Evolutionary conservation across 176 grass and related monocot genomes (phyloP).

Genomic region (Elaeis guineensis): DNA sequence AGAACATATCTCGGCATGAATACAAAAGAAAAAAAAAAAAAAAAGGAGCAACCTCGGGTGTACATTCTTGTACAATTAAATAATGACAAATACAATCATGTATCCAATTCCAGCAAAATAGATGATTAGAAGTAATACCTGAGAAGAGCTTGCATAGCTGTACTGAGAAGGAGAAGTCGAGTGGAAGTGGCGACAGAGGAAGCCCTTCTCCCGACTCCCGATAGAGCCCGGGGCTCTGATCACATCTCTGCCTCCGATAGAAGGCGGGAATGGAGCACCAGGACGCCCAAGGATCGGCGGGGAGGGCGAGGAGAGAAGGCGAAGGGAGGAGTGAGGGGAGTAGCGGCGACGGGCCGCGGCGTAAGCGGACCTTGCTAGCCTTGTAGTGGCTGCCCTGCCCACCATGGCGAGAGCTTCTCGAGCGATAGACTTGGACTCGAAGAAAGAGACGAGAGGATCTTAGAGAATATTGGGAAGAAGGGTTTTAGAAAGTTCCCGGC

Average conservation of each 20-base stretch:
- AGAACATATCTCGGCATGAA: no score
- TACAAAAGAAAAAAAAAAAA: no score
- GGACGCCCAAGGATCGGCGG: slow-evolving; percentile 1
- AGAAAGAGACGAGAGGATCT: no score
- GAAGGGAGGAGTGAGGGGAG: not conserved
- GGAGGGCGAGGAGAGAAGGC: slow-evolving; percentile 7
- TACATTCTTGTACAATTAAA: no score
- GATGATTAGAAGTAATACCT: slow-evolving; percentile 8
- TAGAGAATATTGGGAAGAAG: no score
- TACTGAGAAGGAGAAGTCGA: slow-evolving; percentile 23
- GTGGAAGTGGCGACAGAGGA: slow-evolving; percentile 30
- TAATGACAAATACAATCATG: not conserved
- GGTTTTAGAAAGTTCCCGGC: no score
- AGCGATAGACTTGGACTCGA: no score
- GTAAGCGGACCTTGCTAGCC: slow-evolving; percentile 30
- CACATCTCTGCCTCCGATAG: not conserved
- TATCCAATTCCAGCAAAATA: not conserved
- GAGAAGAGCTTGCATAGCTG: slow-evolving; percentile 26
- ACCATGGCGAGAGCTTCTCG: not conserved
- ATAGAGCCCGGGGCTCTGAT: slow-evolving; percentile 3
- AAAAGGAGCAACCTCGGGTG: no score
- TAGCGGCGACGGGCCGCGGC: slow-evolving; percentile 13
- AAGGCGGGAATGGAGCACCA: slow-evolving; percentile 11
- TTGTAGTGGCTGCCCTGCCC: slow-evolving; percentile 20
- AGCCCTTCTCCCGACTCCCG: slow-evolving; percentile 9